phyloP scores from a whole-genome alignment of 768 basidiomycete species.

The Sporobolomyces pararoseus region DNA sequence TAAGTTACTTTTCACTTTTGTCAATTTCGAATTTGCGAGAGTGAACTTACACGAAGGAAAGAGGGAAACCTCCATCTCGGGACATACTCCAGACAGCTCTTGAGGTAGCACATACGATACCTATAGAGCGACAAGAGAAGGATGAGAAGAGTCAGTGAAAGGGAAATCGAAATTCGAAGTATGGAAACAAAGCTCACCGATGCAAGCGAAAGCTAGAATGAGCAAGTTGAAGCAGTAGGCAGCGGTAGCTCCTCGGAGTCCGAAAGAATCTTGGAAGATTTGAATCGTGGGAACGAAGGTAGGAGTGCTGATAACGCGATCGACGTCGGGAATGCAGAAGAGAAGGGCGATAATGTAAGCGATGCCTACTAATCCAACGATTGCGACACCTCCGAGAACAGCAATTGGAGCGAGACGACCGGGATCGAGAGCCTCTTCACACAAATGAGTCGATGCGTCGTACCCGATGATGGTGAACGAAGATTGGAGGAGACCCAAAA shows the following conservation, averaged over 20 bases:
- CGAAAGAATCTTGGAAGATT: conserved; percentile 26
- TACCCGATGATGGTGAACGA: conserved; percentile 27
- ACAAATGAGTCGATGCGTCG: conserved; percentile 17
- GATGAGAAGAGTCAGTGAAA: too few relatives aligned
- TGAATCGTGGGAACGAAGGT: conserved; percentile 19
- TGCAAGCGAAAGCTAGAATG: conserved; percentile 18
- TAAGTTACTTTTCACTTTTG: not conserved
- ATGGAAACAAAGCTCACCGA: conserved; percentile 9
- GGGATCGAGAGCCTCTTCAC: conserved; percentile 34
- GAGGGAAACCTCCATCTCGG: conserved; percentile 26
- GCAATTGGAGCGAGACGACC: conserved; percentile 25
- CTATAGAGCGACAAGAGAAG: not conserved
- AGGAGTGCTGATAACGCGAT: not conserved
- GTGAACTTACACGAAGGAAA: not conserved
- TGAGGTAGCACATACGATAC: conserved; percentile 28
- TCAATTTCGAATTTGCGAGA: not conserved
- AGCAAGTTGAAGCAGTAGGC: conserved; percentile 29
- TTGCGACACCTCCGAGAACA: conserved; percentile 20
- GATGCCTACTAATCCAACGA: conserved; percentile 19
- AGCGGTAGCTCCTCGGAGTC: conserved; percentile 3
- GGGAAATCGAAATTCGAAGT: not conserved
- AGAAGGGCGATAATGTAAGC: conserved; percentile 31
- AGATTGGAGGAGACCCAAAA: conserved; percentile 36
- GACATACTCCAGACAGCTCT: conserved; percentile 27
- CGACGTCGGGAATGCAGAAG: conserved; percentile 28